Evolutionary conservation across 352 stramenopile genomes (phyloP), one percentile per base, ranked within the genome.

Genomic region (Nothophytophthora sp.): DNA sequence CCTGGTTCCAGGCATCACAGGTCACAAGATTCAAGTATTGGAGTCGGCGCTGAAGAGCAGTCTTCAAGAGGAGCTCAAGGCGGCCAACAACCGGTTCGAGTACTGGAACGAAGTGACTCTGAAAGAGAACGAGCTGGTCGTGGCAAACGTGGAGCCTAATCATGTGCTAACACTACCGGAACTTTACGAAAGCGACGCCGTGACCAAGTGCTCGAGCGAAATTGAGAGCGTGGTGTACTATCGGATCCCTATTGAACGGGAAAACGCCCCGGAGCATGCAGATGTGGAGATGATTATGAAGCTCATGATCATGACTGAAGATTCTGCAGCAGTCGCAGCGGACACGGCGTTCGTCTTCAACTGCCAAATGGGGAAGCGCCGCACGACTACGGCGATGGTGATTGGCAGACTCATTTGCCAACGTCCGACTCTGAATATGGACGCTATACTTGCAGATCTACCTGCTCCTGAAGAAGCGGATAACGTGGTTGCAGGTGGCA

Each of bases 341-440:
- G n/a, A n/a, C 20, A 95, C 84, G 15, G 84, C 84, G n/a, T 85
- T 92, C 55, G 75, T 95, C 12, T 95, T 95, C 49, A 95, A 95
- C 36, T 95, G 85, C 24, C 85, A 95, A 63, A 93, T 92, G 81
- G 85, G 85, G 11, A 90, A 92, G 50, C 77, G 82, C 8, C 78
- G 85, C 11, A 93, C 85, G 12, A 95, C 85, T 6, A 93, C 81
- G 1, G 81, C 79, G 2, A 67, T 95, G 35, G 78, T 91, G 41
- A 67, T 93, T 11, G 70, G 62, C 11, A 76, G 70, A 44, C 67
- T 93, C 5, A 77, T 91, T 28, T 91, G 68, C 65, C 61, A 90
- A 47, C 73, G 68, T 2, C 63, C 67, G 10, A 47, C 39, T 2
- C 42, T 82, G 25, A 39, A 63, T 16, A 3, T 67, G 5, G 50